A percentile compares a stretch with the other conserved stretches of the same genome.
These are phyloP conservation scores for Boletus speciosus DNA, from an alignment of 768 basidiomycete genomes.

Conservation along the genomic window DNA sequence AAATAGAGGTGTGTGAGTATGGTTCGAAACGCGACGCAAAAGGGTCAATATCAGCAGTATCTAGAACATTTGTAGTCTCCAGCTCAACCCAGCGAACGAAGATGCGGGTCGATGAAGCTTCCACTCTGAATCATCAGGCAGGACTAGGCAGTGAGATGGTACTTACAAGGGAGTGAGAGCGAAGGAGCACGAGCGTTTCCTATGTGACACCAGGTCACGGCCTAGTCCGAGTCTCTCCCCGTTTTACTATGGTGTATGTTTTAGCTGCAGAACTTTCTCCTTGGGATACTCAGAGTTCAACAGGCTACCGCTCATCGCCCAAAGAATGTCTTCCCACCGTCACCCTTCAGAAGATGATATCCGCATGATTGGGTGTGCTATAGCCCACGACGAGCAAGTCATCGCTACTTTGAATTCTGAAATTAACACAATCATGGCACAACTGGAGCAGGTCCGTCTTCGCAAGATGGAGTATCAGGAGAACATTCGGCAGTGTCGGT, in stretches of 20 bases:
- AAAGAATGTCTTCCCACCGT: conserved; percentile 17
- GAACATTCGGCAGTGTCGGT: conserved; percentile 42
- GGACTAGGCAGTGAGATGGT: conserved; percentile 1
- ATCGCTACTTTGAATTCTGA: conserved; percentile 41
- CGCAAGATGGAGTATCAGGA: conserved; percentile 41
- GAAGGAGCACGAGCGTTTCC: neutral
- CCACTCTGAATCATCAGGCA: conserved; percentile 90
- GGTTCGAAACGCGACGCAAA: conserved; percentile 15
- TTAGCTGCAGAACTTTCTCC: neutral
- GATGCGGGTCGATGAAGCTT: conserved; percentile 70
- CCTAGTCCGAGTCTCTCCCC: neutral
- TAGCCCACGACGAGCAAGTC: conserved; percentile 38
- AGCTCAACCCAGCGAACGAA: conserved; percentile 53
- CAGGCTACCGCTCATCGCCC: conserved; percentile 10
- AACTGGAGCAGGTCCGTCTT: conserved; percentile 41
- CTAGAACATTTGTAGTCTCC: conserved; percentile 83
- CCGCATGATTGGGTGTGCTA: conserved; percentile 15
- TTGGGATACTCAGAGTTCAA: neutral
- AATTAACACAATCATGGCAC: conserved; percentile 39
- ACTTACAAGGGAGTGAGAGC: conserved; percentile 18
- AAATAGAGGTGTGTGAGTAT: conserved; percentile 11
- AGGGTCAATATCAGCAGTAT: conserved; percentile 79
- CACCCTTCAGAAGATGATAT: conserved; percentile 22
- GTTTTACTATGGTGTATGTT: conserved; percentile 8
- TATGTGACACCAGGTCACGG: conserved; percentile 20